These are phyloP conservation scores for Rhizophora apiculata DNA, from an alignment of 345 rosid species.

Conservation along the genomic window DNA sequence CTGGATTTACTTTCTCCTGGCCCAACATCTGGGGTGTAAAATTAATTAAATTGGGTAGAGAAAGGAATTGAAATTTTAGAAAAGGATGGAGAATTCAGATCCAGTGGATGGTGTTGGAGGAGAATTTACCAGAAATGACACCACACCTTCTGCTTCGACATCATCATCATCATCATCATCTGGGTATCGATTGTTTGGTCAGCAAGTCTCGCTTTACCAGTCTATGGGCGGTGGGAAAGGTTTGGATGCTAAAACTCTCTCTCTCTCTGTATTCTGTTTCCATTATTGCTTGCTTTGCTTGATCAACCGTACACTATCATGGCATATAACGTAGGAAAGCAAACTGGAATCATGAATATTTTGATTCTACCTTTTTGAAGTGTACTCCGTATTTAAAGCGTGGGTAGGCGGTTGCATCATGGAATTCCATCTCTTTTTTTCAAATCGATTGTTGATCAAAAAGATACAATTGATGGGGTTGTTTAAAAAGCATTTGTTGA, in stretches of 20 bases:
- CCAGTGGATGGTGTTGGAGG: constrained; percentile 6
- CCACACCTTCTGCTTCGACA: background rate
- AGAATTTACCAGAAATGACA: constrained; percentile 13
- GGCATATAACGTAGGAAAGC: no score
- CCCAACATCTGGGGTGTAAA: background rate
- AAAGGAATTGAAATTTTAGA: background rate
- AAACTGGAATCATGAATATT: no score
- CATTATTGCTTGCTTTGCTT: background rate
- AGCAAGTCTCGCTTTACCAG: constrained; percentile 40
- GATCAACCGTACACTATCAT: no score
- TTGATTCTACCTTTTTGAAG: no score
- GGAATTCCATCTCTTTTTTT: no score
- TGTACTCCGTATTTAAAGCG: no score
- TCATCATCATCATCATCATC: constrained; percentile 13
- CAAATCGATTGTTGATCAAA: no score
- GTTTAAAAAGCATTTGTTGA: background rate
- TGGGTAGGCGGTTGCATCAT: no score
- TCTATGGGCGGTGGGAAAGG: constrained; percentile 48
- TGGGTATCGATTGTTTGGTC: constrained; percentile 37
- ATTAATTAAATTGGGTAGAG: background rate
- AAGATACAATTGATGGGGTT: no score
- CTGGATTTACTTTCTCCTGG: no score
- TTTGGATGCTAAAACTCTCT: background rate
- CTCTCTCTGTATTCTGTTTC: background rate
- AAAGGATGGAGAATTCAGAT: constrained; percentile 22